phyloP scores from a whole-genome alignment of 108 stramenopile species.

The Conticribra weissflogii region DNA sequence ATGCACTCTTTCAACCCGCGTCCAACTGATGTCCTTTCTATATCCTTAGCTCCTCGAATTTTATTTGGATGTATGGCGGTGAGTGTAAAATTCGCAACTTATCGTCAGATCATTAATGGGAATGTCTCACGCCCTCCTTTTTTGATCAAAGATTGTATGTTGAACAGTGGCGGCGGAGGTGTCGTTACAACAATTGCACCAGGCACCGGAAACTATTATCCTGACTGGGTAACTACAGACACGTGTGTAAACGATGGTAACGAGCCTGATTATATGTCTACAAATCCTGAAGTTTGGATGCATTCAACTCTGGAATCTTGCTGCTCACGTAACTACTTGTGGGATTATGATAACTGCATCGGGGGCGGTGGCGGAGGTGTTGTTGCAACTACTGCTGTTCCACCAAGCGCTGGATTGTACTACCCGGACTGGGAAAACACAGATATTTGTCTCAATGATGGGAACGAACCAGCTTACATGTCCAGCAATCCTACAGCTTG shows the following conservation, averaged over 20 bases:
- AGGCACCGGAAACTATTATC: neutral
- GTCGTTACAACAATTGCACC: neutral
- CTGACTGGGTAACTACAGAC: conserved; percentile 6
- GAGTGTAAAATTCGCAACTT: too few relatives aligned
- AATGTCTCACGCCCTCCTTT: neutral
- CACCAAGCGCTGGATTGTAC: neutral
- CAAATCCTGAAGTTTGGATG: neutral
- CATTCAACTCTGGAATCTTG: neutral
- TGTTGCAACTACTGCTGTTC: neutral
- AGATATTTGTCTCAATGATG: conserved; percentile 8
- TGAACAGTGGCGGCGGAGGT: neutral
- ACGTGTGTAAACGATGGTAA: conserved; percentile 10
- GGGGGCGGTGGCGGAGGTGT: neutral
- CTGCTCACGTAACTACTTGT: neutral
- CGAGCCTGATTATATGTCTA: conserved; percentile 7
- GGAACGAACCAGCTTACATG: conserved; percentile 3
- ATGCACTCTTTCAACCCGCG: too few relatives aligned
- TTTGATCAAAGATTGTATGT: neutral
- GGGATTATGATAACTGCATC: conserved; percentile 1
- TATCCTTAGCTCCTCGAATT: too few relatives aligned
- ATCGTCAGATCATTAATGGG: too few relatives aligned
- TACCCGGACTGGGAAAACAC: conserved; percentile 3
- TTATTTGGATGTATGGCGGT: too few relatives aligned
- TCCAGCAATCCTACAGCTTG: neutral
- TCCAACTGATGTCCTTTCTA: too few relatives aligned